These are phyloP conservation scores for Hypoxylon cercidicola DNA, from an alignment of 495 filamentous ascomycete genomes.

Conservation along the genomic window DNA sequence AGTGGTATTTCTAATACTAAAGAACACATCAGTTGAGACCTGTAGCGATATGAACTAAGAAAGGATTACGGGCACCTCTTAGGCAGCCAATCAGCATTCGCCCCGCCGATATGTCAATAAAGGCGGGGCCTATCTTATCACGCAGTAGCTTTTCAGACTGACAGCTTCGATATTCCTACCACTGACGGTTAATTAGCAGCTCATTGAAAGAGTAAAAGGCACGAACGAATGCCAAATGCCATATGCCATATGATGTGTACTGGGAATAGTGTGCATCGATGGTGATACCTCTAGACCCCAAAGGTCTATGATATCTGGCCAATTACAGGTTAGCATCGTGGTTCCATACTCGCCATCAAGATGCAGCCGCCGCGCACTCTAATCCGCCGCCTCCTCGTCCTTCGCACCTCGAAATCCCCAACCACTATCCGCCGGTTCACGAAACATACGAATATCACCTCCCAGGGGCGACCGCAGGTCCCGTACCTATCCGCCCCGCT, in stretches of 20 bases:
- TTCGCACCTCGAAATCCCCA: constrained; percentile 29
- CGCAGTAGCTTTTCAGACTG: too few relatives aligned
- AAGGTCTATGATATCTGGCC: constrained; percentile 10
- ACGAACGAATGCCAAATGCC: not conserved
- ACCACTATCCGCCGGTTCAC: constrained; percentile 27
- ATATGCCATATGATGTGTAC: constrained; percentile 8
- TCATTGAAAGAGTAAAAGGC: too few relatives aligned
- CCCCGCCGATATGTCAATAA: too few relatives aligned
- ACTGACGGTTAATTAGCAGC: not conserved
- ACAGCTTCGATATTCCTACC: not conserved
- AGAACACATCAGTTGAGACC: too few relatives aligned
- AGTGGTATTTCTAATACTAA: too few relatives aligned
- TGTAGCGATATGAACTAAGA: too few relatives aligned
- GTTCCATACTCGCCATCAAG: constrained; percentile 10
- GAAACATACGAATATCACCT: constrained; percentile 38
- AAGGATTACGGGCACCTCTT: too few relatives aligned
- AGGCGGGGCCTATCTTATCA: too few relatives aligned
- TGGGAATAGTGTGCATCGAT: not conserved
- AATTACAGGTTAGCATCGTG: not conserved
- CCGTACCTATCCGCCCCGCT: constrained; percentile 75
- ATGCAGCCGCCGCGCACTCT: constrained; percentile 39
- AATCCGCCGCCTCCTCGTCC: constrained; percentile 37
- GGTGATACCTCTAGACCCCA: constrained; percentile 3
- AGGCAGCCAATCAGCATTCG: too few relatives aligned
- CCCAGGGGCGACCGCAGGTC: constrained; percentile 72